Conservation (phyloP, 208 protist genomes). For the Phytomonas sp. region DNA sequence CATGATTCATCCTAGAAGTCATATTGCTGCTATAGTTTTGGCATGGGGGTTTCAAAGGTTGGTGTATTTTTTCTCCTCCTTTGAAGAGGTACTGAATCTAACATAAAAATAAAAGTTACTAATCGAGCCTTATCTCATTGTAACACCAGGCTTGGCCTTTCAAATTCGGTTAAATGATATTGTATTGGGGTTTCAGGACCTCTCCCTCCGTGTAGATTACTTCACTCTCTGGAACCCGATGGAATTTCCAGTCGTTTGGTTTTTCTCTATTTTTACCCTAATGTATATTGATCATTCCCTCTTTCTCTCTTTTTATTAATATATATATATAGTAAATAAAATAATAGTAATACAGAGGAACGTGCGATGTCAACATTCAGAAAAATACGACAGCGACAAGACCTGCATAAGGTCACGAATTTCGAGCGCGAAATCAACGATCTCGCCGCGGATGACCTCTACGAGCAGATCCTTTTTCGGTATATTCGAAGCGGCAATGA, state of each 20-base stretch:
- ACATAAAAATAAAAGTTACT: not conserved
- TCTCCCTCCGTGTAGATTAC: not conserved
- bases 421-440: conserved; percentile 76
- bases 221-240: not conserved
- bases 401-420: conserved; percentile 38
- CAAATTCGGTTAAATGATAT: not conserved
- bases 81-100: not conserved
- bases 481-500: conserved; percentile 56
- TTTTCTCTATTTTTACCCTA: not conserved
- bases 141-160: not conserved
- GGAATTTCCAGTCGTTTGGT: not conserved
- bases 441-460: conserved; percentile 53
- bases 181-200: not conserved
- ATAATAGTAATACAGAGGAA: conserved; percentile 6
- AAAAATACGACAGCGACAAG: conserved; percentile 50
- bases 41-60: not conserved
- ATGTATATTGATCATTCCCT: conserved; percentile 9
- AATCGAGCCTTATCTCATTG: not conserved
- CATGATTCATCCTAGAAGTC: not conserved
- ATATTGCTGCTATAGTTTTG: not conserved
- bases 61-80: not conserved
- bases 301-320: conserved; percentile 11
- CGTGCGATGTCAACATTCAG: conserved; percentile 10
- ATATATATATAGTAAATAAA: conserved; percentile 6
- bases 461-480: conserved; percentile 74